Conservation (phyloP, 2,329 filamentous ascomycete genomes). For the Fusarium sp. region DNA sequence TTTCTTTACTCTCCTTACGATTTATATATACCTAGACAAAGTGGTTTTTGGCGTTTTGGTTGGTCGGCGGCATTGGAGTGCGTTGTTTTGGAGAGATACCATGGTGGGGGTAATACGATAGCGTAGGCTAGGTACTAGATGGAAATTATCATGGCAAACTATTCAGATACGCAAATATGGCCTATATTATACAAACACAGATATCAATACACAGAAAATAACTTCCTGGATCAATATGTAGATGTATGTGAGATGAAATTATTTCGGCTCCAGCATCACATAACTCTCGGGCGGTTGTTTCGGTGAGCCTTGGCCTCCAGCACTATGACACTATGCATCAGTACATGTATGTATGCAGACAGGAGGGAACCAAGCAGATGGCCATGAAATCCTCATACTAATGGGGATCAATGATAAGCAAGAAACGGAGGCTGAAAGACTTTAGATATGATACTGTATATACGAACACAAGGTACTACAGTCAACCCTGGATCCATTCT, state of each 20-base stretch:
- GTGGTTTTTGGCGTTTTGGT: conserved; percentile 35
- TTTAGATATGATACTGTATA: no score
- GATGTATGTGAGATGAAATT: background rate
- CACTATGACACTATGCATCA: background rate
- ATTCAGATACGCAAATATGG: background rate
- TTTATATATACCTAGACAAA: conserved; percentile 8
- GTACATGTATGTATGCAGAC: background rate
- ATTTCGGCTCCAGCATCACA: background rate
- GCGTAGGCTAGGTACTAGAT: background rate
- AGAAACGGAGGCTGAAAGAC: background rate
- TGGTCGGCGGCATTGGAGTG: conserved; percentile 4
- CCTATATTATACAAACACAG: background rate
- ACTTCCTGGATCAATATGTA: no score
- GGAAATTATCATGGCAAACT: background rate
- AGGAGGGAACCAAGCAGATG: no score
- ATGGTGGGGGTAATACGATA: conserved; percentile 25
- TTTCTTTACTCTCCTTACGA: conserved; percentile 10
- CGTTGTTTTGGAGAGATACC: conserved; percentile 36
- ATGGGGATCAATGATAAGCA: background rate
- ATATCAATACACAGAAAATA: background rate
- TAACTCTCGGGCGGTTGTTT: no score
- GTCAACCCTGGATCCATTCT: no score
- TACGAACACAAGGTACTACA: no score
- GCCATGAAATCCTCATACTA: background rate
- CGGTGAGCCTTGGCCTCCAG: background rate